phyloP scores from a whole-genome alignment of 2,329 filamentous ascomycete species.

The Ophiostoma novo-ulmi region DNA sequence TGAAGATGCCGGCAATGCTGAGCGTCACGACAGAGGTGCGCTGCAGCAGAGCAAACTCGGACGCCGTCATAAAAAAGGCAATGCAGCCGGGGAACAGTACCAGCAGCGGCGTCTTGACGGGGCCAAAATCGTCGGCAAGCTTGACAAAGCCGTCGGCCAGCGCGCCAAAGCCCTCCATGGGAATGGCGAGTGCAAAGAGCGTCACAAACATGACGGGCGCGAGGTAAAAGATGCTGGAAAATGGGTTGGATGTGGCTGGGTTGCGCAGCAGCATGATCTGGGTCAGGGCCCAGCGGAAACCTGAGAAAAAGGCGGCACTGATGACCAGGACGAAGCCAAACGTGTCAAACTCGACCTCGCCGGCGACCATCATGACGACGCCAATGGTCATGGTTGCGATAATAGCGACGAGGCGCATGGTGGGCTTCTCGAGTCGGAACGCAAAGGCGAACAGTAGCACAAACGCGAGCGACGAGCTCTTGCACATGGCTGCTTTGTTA shows the following conservation, averaged over 20 bases:
- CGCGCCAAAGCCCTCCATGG: conserved; percentile 71
- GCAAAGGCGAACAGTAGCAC: conserved; percentile 92
- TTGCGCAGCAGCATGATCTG: conserved; percentile 92
- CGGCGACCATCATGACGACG: conserved; percentile 97
- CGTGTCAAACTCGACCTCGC: conserved; percentile 82
- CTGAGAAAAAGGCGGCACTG: conserved; percentile 87
- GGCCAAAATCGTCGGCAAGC: conserved; percentile 64
- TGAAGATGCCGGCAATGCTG: conserved; percentile 96
- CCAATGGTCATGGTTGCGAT: conserved; percentile 89
- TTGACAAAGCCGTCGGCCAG: conserved; percentile 60
- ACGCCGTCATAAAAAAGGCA: conserved; percentile 93
- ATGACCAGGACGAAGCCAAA: conserved; percentile 91
- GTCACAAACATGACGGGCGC: conserved; percentile 92
- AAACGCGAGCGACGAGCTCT: conserved; percentile 92
- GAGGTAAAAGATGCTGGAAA: conserved; percentile 96
- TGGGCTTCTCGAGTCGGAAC: conserved; percentile 84
- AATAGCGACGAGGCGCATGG: conserved; percentile 76
- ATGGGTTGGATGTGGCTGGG: conserved; percentile 91
- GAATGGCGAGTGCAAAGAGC: conserved; percentile 72
- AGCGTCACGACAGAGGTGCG: conserved; percentile 93
- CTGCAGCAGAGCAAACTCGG: conserved; percentile 91
- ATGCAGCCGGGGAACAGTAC: conserved; percentile 85
- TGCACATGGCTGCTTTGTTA: conserved; percentile 72
- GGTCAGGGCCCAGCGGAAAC: conserved; percentile 97
- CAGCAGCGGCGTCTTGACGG: conserved; percentile 61